A percentile compares a stretch with the other conserved stretches of the same genome.
Evolutionary conservation across 1,139 yeast genomes (phyloP).

Genomic region (Pichia sp.): DNA sequence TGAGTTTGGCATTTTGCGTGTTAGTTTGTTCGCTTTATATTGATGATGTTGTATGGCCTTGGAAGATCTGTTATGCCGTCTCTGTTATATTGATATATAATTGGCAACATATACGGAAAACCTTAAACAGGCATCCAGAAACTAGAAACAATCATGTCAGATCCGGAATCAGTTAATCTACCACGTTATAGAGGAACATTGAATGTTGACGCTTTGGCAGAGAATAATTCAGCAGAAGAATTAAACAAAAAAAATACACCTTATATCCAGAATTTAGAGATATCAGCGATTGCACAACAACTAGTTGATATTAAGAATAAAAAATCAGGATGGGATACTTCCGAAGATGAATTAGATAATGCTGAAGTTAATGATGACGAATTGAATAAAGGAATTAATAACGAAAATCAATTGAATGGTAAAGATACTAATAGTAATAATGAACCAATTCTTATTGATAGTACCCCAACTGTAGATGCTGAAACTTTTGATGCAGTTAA

Average conservation of each 20-base stretch:
- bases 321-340: constrained; percentile 15
- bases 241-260: not conserved
- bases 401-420: too few species aligned
- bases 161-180: constrained; percentile 20
- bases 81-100: too few species aligned
- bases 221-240: not conserved
- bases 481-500: too few species aligned
- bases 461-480: too few species aligned
- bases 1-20: too few species aligned
- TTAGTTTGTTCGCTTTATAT: too few species aligned
- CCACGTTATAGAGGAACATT: constrained; percentile 60
- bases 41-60: too few species aligned
- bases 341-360: constrained; percentile 5
- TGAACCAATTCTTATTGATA: too few species aligned
- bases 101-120: too few species aligned
- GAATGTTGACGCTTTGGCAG: constrained; percentile 47
- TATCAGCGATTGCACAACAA: constrained; percentile 3
- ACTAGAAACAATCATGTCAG: not conserved
- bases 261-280: not conserved
- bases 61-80: too few species aligned
- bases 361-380: constrained; percentile 5
- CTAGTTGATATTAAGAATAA: constrained; percentile 1
- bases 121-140: too few species aligned
- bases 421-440: constrained; percentile 1
- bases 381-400: too few species aligned